Conservation (phyloP, 2,329 filamentous ascomycete species). For the Canariomyces notabilis region DNA sequence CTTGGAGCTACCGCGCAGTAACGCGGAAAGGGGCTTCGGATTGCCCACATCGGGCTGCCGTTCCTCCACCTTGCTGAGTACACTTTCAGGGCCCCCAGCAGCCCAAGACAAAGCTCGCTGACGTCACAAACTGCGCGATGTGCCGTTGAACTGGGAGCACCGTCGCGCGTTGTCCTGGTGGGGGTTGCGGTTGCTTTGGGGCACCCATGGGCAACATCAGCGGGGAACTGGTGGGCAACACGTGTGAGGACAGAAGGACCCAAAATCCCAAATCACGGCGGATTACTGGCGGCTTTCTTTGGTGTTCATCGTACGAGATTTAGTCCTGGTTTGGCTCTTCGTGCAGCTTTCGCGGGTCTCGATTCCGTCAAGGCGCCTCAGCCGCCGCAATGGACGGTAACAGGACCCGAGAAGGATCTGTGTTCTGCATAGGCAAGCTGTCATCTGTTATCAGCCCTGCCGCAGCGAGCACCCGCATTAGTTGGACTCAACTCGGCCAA, state of each 20-base stretch:
- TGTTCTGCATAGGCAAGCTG: constrained; percentile 7
- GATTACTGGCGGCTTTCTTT: not conserved
- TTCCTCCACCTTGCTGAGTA: not conserved
- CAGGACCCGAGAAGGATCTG: not conserved
- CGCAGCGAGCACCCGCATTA: not conserved
- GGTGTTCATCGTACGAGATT: not conserved
- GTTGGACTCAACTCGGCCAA: not conserved
- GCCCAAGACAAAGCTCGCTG: constrained; percentile 7
- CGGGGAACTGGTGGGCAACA: constrained; percentile 7
- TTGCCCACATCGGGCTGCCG: not conserved
- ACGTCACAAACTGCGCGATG: too few relatives aligned
- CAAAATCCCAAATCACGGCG: constrained; percentile 6
- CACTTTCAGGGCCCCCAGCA: constrained; percentile 8
- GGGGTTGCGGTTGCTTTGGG: too few relatives aligned
- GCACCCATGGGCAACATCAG: too few relatives aligned
- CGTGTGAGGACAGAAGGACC: constrained; percentile 1
- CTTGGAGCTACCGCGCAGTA: constrained; percentile 3
- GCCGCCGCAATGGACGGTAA: not conserved
- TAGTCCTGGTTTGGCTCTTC: too few relatives aligned
- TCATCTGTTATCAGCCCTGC: constrained; percentile 7
- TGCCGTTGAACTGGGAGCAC: not conserved
- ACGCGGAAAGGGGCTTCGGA: not conserved
- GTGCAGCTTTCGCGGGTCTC: not conserved
- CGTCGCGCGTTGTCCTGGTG: not conserved
- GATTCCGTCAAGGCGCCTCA: not conserved